Percentiles rank a stretch among this genome's conserved stretches.
Conservation (phyloP, 805 yeast genomes). For the Saturnispora gosingensis region DNA sequence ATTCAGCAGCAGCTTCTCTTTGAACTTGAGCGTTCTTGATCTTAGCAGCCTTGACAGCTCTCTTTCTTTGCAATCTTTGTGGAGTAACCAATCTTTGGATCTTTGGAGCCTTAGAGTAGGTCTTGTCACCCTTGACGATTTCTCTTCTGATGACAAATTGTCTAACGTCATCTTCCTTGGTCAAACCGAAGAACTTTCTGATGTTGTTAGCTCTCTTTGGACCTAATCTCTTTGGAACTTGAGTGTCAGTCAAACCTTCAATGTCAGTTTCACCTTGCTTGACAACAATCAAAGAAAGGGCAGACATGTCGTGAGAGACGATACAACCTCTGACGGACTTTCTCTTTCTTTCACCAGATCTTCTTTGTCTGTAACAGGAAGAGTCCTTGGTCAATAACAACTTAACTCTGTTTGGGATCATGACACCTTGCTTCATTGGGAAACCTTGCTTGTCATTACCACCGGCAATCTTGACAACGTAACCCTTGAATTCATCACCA, state of each 20-base stretch:
- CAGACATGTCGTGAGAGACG: slow-evolving; percentile 95
- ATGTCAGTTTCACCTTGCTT: slow-evolving; percentile 97
- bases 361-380: slow-evolving; percentile 99
- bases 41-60: slow-evolving; percentile 90
- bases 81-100: slow-evolving; percentile 99
- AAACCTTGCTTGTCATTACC: slow-evolving; percentile 99
- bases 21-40: slow-evolving; percentile 95
- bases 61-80: slow-evolving; percentile 98
- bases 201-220: slow-evolving; percentile 99
- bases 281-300: slow-evolving; percentile 82
- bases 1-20: slow-evolving; percentile 99
- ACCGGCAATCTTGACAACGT: slow-evolving; percentile 97
- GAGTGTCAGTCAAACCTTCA: slow-evolving; percentile 89
- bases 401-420: slow-evolving; percentile 99
- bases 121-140: slow-evolving; percentile 94
- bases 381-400: slow-evolving; percentile 86
- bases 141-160: slow-evolving; percentile 96
- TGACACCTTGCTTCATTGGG: slow-evolving; percentile 99
- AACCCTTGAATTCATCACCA: slow-evolving; percentile 99
- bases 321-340: slow-evolving; percentile 99
- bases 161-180: slow-evolving; percentile 89
- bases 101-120: slow-evolving; percentile 99
- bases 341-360: slow-evolving; percentile 99
- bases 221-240: slow-evolving; percentile 98
- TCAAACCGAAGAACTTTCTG: slow-evolving; percentile 98